These are phyloP conservation scores for Hirschioporus abietinus DNA, from an alignment of 768 basidiomycete genomes.

Conservation along the genomic window DNA sequence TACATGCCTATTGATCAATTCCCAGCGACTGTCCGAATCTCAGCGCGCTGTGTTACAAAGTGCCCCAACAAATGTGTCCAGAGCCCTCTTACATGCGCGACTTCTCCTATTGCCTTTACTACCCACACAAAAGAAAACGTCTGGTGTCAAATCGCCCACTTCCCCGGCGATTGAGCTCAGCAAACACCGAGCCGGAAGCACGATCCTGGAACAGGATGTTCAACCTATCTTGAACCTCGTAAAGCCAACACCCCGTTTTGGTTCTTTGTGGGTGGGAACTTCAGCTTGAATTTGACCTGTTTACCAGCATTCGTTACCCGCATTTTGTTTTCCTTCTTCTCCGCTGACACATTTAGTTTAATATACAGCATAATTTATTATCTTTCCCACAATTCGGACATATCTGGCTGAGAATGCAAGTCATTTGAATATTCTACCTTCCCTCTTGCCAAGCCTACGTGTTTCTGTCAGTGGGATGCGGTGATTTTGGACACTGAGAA, in stretches of 20 bases:
- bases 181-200: conserved; percentile 49
- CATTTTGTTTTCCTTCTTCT: background rate
- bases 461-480: background rate
- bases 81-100: conserved; percentile 53
- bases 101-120: conserved; percentile 57
- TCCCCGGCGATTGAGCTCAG: conserved; percentile 30
- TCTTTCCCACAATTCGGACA: background rate
- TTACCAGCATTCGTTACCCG: too few species aligned
- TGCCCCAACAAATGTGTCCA: conserved; percentile 14
- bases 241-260: conserved; percentile 71
- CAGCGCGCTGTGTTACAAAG: background rate
- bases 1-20: background rate
- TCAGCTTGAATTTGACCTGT: conserved; percentile 5
- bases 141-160: conserved; percentile 14
- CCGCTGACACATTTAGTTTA: background rate
- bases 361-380: conserved; percentile 1
- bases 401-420: background rate
- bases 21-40: background rate
- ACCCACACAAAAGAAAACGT: conserved; percentile 26
- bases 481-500: background rate
- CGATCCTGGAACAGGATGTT: conserved; percentile 47
- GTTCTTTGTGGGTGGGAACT: conserved; percentile 59
- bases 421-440: background rate
- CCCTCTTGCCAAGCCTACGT: background rate
- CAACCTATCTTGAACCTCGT: conserved; percentile 58